These are phyloP conservation scores for Fusarium odoratissimum DNA, from an alignment of 2,329 filamentous ascomycete genomes.

Conservation along the genomic window DNA sequence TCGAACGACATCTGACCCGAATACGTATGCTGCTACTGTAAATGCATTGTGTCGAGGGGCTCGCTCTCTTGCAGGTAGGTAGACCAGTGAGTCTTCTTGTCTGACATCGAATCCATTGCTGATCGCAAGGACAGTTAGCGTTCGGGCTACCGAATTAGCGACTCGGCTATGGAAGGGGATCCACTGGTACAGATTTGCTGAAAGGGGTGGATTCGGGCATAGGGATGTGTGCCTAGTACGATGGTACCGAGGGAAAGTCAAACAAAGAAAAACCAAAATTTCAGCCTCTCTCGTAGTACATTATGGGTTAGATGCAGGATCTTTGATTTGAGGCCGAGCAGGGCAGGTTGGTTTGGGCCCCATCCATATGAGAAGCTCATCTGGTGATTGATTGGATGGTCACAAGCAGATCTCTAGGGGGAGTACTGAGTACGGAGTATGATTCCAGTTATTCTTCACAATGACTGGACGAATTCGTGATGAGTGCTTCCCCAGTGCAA, in stretches of 20 bases:
- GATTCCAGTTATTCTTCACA: not conserved
- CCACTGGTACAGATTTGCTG: not conserved
- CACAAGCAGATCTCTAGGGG: not conserved
- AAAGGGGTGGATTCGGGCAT: not conserved
- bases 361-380: conserved; percentile 6
- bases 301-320: conserved; percentile 18
- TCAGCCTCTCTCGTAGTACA: conserved; percentile 26
- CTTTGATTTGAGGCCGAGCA: conserved; percentile 14
- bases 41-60: conserved; percentile 5
- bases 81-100: conserved; percentile 25
- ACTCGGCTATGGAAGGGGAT: conserved; percentile 7
- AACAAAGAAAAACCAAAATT: conserved; percentile 13
- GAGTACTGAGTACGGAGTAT: not conserved
- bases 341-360: conserved; percentile 2
- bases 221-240: conserved; percentile 12
- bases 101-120: conserved; percentile 25
- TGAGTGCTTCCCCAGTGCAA: conserved; percentile 8
- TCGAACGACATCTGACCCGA: not conserved
- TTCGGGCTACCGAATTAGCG: conserved; percentile 3
- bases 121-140: conserved; percentile 23
- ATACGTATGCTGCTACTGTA: not conserved
- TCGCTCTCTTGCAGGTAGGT: not conserved
- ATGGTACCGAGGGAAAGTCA: not conserved
- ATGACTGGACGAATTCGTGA: conserved; percentile 18
- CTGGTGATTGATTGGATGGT: not conserved